Base-by-base conservation (phyloP, 345 rosid genomes). In the Erucastrum elatum region DNA sequence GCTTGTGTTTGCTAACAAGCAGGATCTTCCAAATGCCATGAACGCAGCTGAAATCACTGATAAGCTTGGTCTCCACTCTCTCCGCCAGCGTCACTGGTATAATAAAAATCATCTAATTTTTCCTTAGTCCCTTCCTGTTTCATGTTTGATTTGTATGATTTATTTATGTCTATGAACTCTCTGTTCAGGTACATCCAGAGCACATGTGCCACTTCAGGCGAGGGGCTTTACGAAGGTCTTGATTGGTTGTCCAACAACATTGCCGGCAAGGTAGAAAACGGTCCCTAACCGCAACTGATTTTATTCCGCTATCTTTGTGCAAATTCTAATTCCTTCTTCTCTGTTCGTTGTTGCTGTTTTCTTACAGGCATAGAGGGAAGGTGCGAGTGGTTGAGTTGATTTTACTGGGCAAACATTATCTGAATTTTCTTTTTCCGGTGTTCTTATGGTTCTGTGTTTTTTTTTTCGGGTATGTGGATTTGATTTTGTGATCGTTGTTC, bases 1-100 rank as follows among this genome's bases (percentile, higher is more conserved):
- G 44, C 72, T 68, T 87, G 96, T 90, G 31, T 89, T 90, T 77
- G 93, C 93, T 27, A 90, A 90, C 89, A 90, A 90, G 49, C 93
- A 90, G 85, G 96, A 90, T 87, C 91, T 90, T 82, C 96, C 96
- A 16, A 74, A 74, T 46, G 77, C 77, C 16, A 74, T 74, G 69
- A 74, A 74, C 33, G 69, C 70, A 17, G 77, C 77, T 58, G 69
- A 74, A 44, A 74, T 68, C 66, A 74, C 70, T 29, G 61, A 74
- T 64, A 68, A 68, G 62, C 72, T 68, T 68, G 72, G 72, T 30
- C 72, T 68, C 29, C 72, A 68, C 62, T 68, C 72, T 68, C 72
- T 68, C 9, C 72, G 72, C 15, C 72, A 68, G 72, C 72, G 72
- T 51, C 72, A 68, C 62, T 30, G 66, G 62, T 73, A 62, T 5